Conservation (phyloP, 192 early-diverging fungal species). For the Backusella liffmaniae region DNA sequence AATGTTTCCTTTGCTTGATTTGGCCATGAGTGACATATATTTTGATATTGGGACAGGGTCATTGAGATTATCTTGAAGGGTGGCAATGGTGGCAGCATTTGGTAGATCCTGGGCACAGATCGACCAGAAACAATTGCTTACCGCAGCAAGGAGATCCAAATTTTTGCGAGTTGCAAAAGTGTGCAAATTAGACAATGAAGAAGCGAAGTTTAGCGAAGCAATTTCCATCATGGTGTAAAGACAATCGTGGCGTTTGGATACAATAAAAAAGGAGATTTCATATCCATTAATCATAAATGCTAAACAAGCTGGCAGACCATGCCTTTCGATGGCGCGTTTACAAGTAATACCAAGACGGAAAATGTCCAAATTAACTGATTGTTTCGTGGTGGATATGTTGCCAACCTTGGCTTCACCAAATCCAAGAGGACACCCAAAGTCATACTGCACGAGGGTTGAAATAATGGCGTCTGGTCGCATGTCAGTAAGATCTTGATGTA, state of each 20-base stretch:
- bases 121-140: not conserved
- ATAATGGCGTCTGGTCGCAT: slow-evolving; percentile 13
- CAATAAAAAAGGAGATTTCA: slow-evolving; percentile 13
- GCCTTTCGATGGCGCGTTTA: slow-evolving; percentile 4
- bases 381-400: slow-evolving; percentile 12
- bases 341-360: slow-evolving; percentile 11
- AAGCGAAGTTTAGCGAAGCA: slow-evolving; percentile 2
- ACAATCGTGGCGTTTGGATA: not conserved
- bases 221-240: slow-evolving; percentile 14
- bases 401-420: slow-evolving; percentile 13
- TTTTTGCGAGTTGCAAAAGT: slow-evolving; percentile 2
- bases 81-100: slow-evolving; percentile 1
- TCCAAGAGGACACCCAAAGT: slow-evolving; percentile 10
- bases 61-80: not conserved
- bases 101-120: slow-evolving; percentile 1
- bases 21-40: slow-evolving; percentile 7
- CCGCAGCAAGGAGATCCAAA: not conserved
- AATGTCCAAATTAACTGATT: slow-evolving; percentile 10
- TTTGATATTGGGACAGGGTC: not conserved
- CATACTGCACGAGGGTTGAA: slow-evolving; percentile 8
- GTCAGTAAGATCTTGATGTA: not conserved
- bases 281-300: slow-evolving; percentile 14
- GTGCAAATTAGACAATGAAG: not conserved
- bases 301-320: slow-evolving; percentile 15
- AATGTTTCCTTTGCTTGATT: slow-evolving; percentile 12